Evolutionary conservation across 2,329 filamentous ascomycete genomes (phyloP), one percentile per base, ranked within the genome.

Genomic region (Raffaelea deltoideospora): DNA sequence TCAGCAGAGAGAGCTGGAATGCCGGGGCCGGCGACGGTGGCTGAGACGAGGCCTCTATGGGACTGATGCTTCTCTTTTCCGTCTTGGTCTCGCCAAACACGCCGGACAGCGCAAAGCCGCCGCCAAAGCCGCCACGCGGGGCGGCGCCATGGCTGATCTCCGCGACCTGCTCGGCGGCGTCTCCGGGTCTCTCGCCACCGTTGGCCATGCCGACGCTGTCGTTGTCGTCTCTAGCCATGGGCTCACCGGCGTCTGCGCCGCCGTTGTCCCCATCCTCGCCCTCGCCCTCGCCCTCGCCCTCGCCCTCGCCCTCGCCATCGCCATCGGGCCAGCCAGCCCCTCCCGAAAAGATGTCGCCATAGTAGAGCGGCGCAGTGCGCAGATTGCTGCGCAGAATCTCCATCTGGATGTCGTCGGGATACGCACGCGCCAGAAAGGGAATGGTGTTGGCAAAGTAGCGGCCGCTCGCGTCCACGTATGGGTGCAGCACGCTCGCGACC

Each of bases 401-500:
- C 2, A 90, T 72, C 14, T 68, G 69, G 39, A 71, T 63, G 34
- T 78, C 70, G 10, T 66, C 54, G 0, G 75, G 65, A 48, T 76
- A 82, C 35, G 72, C 67, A 37, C 76, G 69, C 8, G 75, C 71
- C 20, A 95, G 60, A 48, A 93, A 81, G 1, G 88, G 87, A 33
- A 94, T 57, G 33, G 94, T 78, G 53, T 79, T 90, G 21, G 80
- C 67, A 41, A 76, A 72, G 35, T 72, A 69, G 44, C 72, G 64
- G 30, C 77, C 70, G 51, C 76, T 67, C 49, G 71, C 62, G 49
- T 76, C 63, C 43, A 74, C 60, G 54, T 76, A 72, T 1, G 85
- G 83, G 54, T 90, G 85, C 41, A 95, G 61, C 11, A 92, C 76
- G 53, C 84, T 88, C 6, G 85, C 75, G 10, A 90, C 51, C 69